A percentile compares a stretch with the other conserved stretches of the same genome.
phyloP scores from a whole-genome alignment of 106 monocot genomes.

The Apostasia ramifera region DNA sequence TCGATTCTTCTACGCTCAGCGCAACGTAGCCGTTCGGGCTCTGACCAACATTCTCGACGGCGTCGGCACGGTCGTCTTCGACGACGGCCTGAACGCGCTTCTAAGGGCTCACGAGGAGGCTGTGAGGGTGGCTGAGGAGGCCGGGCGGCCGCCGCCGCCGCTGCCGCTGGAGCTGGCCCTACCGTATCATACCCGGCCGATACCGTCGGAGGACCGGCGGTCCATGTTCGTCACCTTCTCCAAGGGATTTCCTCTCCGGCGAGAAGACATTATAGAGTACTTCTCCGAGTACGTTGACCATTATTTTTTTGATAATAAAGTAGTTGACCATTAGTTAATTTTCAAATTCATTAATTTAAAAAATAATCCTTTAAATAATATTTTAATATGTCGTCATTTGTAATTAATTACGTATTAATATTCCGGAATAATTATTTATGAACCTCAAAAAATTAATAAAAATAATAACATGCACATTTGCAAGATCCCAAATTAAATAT shows the following conservation, averaged over 20 bases:
- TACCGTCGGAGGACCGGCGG: conserved; percentile 20
- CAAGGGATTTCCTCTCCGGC: conserved; percentile 10
- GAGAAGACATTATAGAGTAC: conserved; percentile 27
- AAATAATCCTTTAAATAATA: too few relatives aligned
- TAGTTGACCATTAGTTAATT: too few relatives aligned
- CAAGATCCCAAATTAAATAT: too few relatives aligned
- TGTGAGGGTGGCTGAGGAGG: neutral
- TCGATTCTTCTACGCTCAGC: conserved; percentile 30
- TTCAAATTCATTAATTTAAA: too few relatives aligned
- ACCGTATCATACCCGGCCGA: neutral
- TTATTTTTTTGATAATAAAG: too few relatives aligned
- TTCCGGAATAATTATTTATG: too few relatives aligned
- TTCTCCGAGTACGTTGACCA: conserved; percentile 34
- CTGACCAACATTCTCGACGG: conserved; percentile 28
- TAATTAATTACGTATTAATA: too few relatives aligned
- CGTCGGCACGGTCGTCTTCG: conserved; percentile 43
- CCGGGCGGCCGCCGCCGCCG: neutral
- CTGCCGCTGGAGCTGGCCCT: conserved; percentile 18
- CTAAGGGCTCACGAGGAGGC: conserved; percentile 11
- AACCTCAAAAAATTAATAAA: too few relatives aligned
- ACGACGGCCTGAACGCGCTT: conserved; percentile 23
- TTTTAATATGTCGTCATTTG: too few relatives aligned
- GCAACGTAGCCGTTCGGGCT: conserved; percentile 29
- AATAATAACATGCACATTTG: too few relatives aligned
- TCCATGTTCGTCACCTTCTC: conserved; percentile 47